Base-by-base conservation (phyloP, 441 rosid genomes). In the Arabidopsis hybrid region DNA sequence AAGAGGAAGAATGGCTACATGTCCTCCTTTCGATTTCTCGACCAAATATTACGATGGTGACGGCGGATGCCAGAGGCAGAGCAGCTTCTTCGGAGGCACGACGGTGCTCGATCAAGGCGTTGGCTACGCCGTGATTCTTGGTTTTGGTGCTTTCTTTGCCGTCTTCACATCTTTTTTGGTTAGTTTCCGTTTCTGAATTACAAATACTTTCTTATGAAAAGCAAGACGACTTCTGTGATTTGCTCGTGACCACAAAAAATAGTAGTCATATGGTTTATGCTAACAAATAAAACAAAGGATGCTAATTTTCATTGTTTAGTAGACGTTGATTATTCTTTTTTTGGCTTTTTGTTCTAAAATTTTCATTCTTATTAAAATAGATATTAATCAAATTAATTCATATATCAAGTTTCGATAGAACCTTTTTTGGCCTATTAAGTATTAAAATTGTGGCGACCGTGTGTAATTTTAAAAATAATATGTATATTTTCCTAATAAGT, bases 81-180 rank as follows among this genome's bases (percentile, higher is more conserved):
- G 75, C 76, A 90, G 96, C 69, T 94, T 88, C 88, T 91, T 94
- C 66, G 82, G 81, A 13, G 90, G 84, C 38, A 85, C 88, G 70
- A 46, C 92, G 5, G 90, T 86, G 53, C 88, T 91, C 13, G 87
- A 88, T 74, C 93, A 91, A 80, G 92, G 90, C 0, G 89, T 90
- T 57, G 99, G 99, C 35, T 91, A 91, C 73, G 84, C 97, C 38
- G 85, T 90, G 55, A 86, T 91, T 70, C 87, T 91, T 65, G 97
- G 93, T n/a, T 93, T 93, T 32, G 98, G 98, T 29, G 93, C 91
- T 65, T 93, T 93, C 83, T 93, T 93, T 64, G 98, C 97, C 39
- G 34, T 90, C 76, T 91, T 93, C 84, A 91, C 97, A 55, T 89
- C 99, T 73, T 84, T 90, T 79, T 82, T 94, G 88, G 97, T 94